A percentile compares a stretch with the other conserved stretches of the same genome.
Conservation (phyloP, 768 basidiomycete genomes). For the Lentinula sp. region DNA sequence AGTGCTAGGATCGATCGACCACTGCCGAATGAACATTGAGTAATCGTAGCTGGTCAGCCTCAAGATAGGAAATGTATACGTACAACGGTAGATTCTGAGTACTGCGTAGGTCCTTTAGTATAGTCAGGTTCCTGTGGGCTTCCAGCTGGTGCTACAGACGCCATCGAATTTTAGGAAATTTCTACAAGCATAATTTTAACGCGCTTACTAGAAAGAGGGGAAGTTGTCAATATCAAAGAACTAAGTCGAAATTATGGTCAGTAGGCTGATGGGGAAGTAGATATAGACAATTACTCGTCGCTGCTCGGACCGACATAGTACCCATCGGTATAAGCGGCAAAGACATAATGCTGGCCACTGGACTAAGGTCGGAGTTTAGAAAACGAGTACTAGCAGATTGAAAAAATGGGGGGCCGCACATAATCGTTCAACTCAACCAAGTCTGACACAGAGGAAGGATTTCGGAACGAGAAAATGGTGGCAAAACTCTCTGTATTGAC, state of each 20-base stretch:
- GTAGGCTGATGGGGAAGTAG: neutral
- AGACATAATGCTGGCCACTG: neutral
- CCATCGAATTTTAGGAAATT: neutral
- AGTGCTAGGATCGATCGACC: neutral
- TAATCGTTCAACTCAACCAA: neutral
- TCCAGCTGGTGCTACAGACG: neutral
- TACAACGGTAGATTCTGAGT: neutral
- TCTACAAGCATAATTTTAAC: neutral
- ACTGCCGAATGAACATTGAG: neutral
- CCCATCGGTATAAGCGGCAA: neutral
- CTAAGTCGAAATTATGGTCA: neutral
- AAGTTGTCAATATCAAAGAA: neutral
- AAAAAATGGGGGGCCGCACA: neutral
- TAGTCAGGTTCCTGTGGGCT: neutral
- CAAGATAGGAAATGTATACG: neutral
- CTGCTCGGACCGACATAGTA: neutral
- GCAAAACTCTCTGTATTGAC: neutral
- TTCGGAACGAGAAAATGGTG: neutral
- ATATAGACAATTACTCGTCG: neutral
- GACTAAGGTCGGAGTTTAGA: neutral
- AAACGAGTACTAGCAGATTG: neutral
- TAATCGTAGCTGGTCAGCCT: neutral
- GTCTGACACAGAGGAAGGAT: neutral
- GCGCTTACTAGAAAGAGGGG: neutral
- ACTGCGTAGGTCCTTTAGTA: neutral